Base-by-base conservation (phyloP, 208 protist genomes). In the Leishmania amazonensis region DNA sequence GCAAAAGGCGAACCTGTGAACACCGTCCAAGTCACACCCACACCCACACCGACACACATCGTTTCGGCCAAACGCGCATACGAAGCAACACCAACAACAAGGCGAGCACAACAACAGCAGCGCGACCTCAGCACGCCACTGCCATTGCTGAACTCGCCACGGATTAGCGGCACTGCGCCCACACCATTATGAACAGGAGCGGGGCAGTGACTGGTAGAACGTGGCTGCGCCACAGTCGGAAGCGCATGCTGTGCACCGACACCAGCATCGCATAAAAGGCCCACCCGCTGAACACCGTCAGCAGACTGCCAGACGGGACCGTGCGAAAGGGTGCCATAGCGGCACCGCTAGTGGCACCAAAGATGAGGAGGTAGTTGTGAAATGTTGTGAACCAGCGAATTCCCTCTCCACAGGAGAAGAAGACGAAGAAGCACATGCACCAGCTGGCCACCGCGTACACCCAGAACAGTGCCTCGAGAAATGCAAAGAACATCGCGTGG, bases 371-470 rank as follows among this genome's bases (percentile, higher is more conserved):
- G 64, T 93, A 92, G 76, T 96, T 96, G 47, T 94, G 83, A 68
- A 95, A 89, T 31, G 91, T 93, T 24, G 85, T 88, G 75, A 96
- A 96, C 93, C 93, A 97, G 77, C 85, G 89, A 71, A 91, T 87
- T 35, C 94, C 92, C 72, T 97, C 94, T 6, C 94, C 91, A 40
- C 87, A 95, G 21, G 94, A 96, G 76, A 96, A 97, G 47, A 97
- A 86, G 11, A 95, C 93, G 83, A 96, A 97, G 83, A 96, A 96
- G 83, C 90, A 97, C 91, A 96, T 95, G 88, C 94, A 97, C 87
- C 93, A 96, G 83, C 93, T 95, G 38, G 85, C 80, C n/a, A 95
- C 85, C 58, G 86, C 93, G 79, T 95, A 94, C 17, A 91, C 87
- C 91, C 93, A 96, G 71, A 92, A 88, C 21, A 95, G 67, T 45